Evolutionary conservation across 1,284 basidiomycete species (phyloP).

Genomic region (Trichosporon asahii): DNA sequence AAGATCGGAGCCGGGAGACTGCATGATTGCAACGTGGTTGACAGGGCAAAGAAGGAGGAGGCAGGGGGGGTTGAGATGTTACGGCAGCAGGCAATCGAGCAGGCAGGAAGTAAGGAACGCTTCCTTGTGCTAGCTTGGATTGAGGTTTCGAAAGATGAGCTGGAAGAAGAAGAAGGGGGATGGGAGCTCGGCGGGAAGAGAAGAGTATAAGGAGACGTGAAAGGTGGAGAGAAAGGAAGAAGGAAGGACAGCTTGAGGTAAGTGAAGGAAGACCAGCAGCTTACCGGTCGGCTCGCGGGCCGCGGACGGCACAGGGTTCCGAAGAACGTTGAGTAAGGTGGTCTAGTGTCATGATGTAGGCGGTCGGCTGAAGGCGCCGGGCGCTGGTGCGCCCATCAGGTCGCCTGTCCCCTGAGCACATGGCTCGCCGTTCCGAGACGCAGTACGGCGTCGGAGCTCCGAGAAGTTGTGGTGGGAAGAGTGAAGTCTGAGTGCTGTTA

Average conservation of each 20-base stretch:
- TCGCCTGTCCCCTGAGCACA: not conserved
- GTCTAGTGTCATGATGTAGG: not conserved
- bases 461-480: not conserved
- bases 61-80: not conserved
- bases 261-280: not conserved
- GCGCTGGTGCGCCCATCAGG: too few species aligned
- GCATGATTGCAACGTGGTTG: constrained; percentile 3
- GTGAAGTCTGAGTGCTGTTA: too few species aligned
- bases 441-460: not conserved
- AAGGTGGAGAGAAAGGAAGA: not conserved
- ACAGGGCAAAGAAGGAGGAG: not conserved
- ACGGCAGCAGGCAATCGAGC: not conserved
- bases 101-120: constrained; percentile 7
- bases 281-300: not conserved
- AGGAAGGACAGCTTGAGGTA: not conserved
- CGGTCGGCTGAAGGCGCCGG: not conserved
- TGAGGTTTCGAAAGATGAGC: not conserved
- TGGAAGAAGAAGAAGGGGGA: not conserved
- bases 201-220: not conserved
- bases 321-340: not conserved
- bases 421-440: not conserved
- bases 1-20: constrained; percentile 13
- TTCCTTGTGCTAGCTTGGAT: not conserved
- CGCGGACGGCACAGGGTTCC: not conserved
- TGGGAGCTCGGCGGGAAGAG: not conserved